Percentiles rank a stretch among this genome's conserved stretches.
These are phyloP conservation scores for Aspergillus saccharolyticus DNA, from an alignment of 495 filamentous ascomycete genomes.

Conservation along the genomic window DNA sequence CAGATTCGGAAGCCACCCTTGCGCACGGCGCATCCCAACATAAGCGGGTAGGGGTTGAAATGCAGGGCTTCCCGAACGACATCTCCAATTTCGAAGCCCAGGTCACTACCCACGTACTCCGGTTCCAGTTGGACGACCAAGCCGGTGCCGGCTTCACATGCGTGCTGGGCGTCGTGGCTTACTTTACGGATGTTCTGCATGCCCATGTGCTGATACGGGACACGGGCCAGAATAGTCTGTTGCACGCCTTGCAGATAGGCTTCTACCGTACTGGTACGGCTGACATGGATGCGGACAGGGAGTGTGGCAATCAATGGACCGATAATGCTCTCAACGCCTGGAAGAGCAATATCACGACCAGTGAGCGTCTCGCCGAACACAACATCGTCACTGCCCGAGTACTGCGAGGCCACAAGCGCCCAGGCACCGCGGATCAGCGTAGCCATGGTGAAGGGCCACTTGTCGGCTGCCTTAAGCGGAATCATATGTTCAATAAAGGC, in stretches of 20 bases:
- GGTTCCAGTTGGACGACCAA: conserved; percentile 49
- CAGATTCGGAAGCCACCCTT: conserved; percentile 52
- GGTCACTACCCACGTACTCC: conserved; percentile 40
- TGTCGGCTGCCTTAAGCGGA: conserved; percentile 29
- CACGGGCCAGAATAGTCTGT: conserved; percentile 45
- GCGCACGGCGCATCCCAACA: conserved; percentile 56
- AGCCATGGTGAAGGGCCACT: conserved; percentile 47
- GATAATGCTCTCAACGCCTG: conserved; percentile 43
- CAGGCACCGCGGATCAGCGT: conserved; percentile 59
- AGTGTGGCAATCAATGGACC: conserved; percentile 62
- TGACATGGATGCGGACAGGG: conserved; percentile 49
- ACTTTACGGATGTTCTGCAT: conserved; percentile 64
- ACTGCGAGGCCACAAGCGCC: conserved; percentile 52
- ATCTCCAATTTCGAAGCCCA: conserved; percentile 50
- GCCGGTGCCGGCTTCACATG: conserved; percentile 60
- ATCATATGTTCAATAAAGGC: conserved; percentile 49
- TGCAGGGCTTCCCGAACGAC: conserved; percentile 58
- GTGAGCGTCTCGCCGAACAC: conserved; percentile 57
- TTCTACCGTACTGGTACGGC: conserved; percentile 24
- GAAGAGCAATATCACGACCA: conserved; percentile 42
- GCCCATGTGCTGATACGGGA: conserved; percentile 62
- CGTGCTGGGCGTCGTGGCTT: conserved; percentile 55
- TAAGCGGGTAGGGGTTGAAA: conserved; percentile 64
- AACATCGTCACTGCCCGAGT: conserved; percentile 49
- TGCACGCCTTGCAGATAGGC: conserved; percentile 46